Evolutionary conservation across 164 flowering plant genomes (phyloP).

Genomic region (Brasenia schreberi): DNA sequence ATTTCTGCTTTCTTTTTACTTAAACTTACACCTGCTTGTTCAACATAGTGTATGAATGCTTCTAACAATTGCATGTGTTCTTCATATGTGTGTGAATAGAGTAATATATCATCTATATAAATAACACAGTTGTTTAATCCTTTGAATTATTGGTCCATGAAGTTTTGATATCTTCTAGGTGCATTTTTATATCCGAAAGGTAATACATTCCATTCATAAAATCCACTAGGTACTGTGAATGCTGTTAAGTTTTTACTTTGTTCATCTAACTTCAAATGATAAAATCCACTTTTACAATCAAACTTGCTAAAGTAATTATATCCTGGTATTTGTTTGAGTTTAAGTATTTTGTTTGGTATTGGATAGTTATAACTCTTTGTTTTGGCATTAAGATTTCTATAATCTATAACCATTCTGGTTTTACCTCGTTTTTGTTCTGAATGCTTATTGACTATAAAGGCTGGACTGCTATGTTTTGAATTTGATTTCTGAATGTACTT

Average conservation of each 20-base stretch:
- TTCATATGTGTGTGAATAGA: no score
- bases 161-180: background rate
- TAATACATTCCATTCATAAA: conserved; percentile 4
- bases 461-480: background rate
- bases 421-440: no score
- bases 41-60: no score
- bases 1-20: background rate
- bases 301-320: no score
- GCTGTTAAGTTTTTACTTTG: no score
- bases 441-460: conserved; percentile 1
- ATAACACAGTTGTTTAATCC: background rate
- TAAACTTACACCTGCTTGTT: background rate
- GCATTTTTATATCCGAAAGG: conserved; percentile 3
- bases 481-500: background rate
- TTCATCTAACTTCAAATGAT: no score
- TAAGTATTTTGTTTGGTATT: no score
- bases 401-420: no score
- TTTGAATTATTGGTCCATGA: background rate
- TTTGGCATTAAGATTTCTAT: no score
- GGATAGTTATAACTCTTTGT: no score
- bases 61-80: background rate
- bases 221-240: background rate
- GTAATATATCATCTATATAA: conserved; percentile 1
- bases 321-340: no score
- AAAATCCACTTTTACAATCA: no score